Conservation (phyloP, 768 basidiomycete genomes). For the Lentinula edodes region DNA sequence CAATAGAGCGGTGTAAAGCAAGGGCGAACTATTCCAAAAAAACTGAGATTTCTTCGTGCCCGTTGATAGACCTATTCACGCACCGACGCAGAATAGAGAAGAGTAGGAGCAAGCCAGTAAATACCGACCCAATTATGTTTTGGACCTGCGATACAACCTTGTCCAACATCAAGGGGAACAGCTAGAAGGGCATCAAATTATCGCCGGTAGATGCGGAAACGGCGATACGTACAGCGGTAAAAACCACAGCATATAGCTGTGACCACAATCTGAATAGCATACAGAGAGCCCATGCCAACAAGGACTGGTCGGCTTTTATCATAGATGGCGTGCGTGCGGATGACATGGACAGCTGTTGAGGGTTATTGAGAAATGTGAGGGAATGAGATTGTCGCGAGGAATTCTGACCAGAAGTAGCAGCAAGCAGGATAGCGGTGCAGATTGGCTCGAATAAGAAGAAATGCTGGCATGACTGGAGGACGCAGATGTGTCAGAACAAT, state of each 20-base stretch:
- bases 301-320: conserved; percentile 57
- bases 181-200: conserved; percentile 27
- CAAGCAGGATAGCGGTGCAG: conserved; percentile 74
- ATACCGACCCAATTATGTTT: conserved; percentile 77
- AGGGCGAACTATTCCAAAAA: conserved; percentile 41
- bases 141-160: conserved; percentile 85
- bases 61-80: conserved; percentile 14
- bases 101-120: conserved; percentile 77
- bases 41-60: neutral
- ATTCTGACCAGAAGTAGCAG: conserved; percentile 53
- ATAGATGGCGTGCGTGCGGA: conserved; percentile 76
- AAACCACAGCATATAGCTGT: conserved; percentile 76
- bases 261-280: conserved; percentile 63
- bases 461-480: conserved; percentile 50
- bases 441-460: conserved; percentile 88
- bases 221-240: conserved; percentile 53
- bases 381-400: neutral
- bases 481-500: conserved; percentile 1
- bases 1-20: conserved; percentile 53
- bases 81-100: conserved; percentile 69
- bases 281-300: conserved; percentile 47
- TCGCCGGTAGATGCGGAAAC: neutral
- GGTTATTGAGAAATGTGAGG: conserved; percentile 3
- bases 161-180: conserved; percentile 65
- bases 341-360: conserved; percentile 56